Evolutionary conservation across 2,329 filamentous ascomycete genomes (phyloP).

Genomic region (Thelonectria discophora): DNA sequence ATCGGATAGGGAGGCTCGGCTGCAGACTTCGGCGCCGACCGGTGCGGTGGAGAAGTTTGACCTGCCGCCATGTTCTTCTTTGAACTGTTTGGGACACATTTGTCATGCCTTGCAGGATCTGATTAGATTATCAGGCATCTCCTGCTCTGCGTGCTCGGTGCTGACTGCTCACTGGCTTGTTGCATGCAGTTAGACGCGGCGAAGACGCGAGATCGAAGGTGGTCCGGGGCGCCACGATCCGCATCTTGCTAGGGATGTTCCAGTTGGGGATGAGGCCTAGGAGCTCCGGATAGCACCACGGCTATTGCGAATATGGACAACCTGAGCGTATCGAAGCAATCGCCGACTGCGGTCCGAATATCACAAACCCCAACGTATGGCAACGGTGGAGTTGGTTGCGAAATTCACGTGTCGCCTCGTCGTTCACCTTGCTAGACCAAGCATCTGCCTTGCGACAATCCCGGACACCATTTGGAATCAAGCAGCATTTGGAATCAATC

Average conservation of each 20-base stretch:
- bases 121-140: constrained; percentile 33
- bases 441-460: background rate
- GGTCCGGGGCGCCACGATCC: constrained; percentile 18
- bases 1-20: constrained; percentile 29
- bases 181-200: constrained; percentile 10
- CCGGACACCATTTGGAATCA: constrained; percentile 12
- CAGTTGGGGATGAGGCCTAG: background rate
- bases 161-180: background rate
- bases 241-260: constrained; percentile 3
- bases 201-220: constrained; percentile 12
- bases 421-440: background rate
- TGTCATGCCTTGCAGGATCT: constrained; percentile 36
- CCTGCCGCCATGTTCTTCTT: background rate
- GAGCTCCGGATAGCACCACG: background rate
- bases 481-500: constrained; percentile 13
- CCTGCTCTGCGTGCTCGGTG: background rate
- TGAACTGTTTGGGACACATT: constrained; percentile 27
- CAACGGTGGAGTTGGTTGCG: background rate
- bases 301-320: background rate
- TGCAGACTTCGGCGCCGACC: constrained; percentile 34
- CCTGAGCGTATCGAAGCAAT: background rate
- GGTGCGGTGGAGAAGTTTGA: constrained; percentile 10
- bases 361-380: background rate
- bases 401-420: background rate
- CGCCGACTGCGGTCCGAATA: constrained; percentile 2